A percentile compares a stretch with the other conserved stretches of the same genome.
Evolutionary conservation across 2,329 filamentous ascomycete species (phyloP).

Genomic region (Penicillium expansum): DNA sequence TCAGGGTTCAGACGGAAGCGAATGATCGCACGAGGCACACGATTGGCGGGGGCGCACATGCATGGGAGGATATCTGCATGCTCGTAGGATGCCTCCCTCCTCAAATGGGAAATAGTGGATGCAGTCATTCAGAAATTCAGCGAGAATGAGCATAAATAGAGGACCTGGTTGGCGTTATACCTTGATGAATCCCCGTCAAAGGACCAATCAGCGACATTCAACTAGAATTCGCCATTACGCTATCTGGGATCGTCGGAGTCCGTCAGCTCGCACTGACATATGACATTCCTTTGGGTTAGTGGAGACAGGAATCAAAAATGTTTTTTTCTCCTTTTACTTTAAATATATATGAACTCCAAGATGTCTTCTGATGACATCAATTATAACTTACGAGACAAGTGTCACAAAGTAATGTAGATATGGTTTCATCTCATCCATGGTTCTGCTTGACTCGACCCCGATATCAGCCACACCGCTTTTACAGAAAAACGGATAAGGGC

Average conservation of each 20-base stretch:
- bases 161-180: constrained; percentile 14
- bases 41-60: constrained; percentile 11
- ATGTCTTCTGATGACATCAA: constrained; percentile 3
- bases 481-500: background rate
- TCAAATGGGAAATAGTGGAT: constrained; percentile 4
- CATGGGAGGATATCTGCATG: constrained; percentile 13
- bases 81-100: constrained; percentile 4
- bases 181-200: constrained; percentile 9
- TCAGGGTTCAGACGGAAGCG: constrained; percentile 7
- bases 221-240: constrained; percentile 11
- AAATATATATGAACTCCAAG: background rate
- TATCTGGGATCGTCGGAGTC: constrained; percentile 13
- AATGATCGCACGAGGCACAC: constrained; percentile 12
- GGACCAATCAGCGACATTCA: constrained; percentile 10
- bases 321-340: background rate
- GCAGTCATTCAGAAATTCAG: constrained; percentile 9
- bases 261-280: constrained; percentile 32
- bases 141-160: constrained; percentile 4
- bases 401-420: background rate
- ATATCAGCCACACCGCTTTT: constrained; percentile 29
- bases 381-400: background rate
- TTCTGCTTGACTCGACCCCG: background rate
- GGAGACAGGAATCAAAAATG: background rate
- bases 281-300: constrained; percentile 20
- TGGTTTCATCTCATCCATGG: constrained; percentile 12